These are phyloP conservation scores for Funneliformis caledonium DNA, from an alignment of 371 early-diverging fungal species.

Conservation along the genomic window DNA sequence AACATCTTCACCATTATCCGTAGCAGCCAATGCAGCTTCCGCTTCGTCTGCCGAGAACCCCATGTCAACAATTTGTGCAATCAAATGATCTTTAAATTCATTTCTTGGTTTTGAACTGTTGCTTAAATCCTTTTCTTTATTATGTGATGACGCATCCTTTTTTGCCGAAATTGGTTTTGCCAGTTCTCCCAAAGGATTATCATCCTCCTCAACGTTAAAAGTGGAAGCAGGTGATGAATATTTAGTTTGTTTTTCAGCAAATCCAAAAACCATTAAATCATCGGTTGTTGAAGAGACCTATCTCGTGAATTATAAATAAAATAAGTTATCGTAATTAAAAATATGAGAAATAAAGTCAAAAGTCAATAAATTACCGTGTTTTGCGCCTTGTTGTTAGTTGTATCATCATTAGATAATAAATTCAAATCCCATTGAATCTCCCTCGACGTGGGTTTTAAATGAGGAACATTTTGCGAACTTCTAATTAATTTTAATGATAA, in stretches of 20 bases:
- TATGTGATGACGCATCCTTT: neutral
- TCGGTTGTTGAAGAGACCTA: neutral
- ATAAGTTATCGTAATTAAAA: neutral
- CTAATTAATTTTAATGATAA: neutral
- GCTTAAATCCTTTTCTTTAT: neutral
- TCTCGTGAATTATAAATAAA: neutral
- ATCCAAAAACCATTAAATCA: constrained; percentile 30
- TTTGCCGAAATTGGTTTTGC: neutral
- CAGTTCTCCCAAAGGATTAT: constrained; percentile 6
- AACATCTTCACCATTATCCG: constrained; percentile 57
- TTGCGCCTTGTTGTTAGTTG: neutral
- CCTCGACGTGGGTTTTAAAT: neutral
- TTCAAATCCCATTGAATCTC: neutral
- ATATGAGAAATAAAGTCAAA: neutral
- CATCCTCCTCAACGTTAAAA: neutral
- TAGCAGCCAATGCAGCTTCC: constrained; percentile 66
- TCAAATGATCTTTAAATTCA: constrained; percentile 40
- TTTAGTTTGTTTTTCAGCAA: neutral
- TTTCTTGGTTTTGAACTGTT: neutral
- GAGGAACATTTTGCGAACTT: neutral
- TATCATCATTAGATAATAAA: constrained; percentile 11
- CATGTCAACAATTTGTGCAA: constrained; percentile 75
- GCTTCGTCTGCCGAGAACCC: constrained; percentile 75
- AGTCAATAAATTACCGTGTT: neutral
- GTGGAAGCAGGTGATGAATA: neutral